Conservation (phyloP, 2,329 filamentous ascomycete species). For the Pseudogymnoascus sp. region DNA sequence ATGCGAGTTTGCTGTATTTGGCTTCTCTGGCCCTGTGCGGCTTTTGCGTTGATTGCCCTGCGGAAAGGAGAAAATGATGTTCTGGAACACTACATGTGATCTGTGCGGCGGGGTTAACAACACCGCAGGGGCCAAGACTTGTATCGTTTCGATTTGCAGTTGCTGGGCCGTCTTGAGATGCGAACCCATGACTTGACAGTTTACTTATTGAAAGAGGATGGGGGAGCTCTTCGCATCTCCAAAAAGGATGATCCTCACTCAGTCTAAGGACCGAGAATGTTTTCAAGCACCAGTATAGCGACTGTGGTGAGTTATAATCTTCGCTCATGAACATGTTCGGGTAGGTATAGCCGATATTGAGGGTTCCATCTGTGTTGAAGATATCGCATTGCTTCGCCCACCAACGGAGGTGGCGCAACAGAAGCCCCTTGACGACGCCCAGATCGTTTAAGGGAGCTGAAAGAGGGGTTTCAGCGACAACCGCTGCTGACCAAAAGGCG, state of each 20-base stretch:
- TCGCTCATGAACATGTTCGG: conserved; percentile 47
- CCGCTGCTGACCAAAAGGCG: conserved; percentile 40
- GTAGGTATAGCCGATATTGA: conserved; percentile 38
- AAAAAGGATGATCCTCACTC: conserved; percentile 34
- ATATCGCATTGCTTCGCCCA: conserved; percentile 37
- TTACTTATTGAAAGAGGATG: conserved; percentile 22
- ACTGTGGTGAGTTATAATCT: conserved; percentile 50
- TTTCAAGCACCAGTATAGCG: conserved; percentile 47
- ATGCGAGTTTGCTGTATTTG: conserved; percentile 41
- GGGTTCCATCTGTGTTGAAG: conserved; percentile 40
- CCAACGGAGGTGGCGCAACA: conserved; percentile 43
- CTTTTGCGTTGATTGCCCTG: conserved; percentile 33
- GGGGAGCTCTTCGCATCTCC: conserved; percentile 32
- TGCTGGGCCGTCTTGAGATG: conserved; percentile 9
- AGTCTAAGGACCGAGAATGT: conserved; percentile 37
- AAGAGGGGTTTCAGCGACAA: conserved; percentile 35
- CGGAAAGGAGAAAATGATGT: conserved; percentile 38
- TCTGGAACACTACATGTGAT: conserved; percentile 34
- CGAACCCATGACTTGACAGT: neutral
- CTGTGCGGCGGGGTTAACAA: conserved; percentile 32
- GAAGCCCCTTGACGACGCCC: conserved; percentile 40
- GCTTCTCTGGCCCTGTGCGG: conserved; percentile 34
- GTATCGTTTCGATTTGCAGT: conserved; percentile 6
- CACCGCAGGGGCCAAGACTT: neutral
- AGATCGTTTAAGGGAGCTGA: conserved; percentile 26